Evolutionary conservation across 495 filamentous ascomycete genomes (phyloP).

Genomic region (Penicillium steckii): DNA sequence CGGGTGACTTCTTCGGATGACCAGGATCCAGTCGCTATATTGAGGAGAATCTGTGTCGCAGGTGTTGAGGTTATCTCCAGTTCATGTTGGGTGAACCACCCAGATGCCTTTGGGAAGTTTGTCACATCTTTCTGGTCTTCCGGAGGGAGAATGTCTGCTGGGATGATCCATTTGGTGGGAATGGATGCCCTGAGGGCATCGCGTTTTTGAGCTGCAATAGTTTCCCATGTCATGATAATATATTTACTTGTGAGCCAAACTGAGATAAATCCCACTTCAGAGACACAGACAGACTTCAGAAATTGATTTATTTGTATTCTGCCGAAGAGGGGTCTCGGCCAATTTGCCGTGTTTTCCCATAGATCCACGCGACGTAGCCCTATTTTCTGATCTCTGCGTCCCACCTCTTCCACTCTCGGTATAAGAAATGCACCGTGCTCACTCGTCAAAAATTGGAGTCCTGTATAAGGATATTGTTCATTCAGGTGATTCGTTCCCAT

Average conservation of each 20-base stretch:
- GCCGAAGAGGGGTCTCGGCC: background rate
- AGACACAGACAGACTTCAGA: too few relatives aligned
- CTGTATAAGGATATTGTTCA: too few relatives aligned
- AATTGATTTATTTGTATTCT: background rate
- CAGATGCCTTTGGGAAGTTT: conserved; percentile 7
- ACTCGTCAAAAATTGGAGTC: too few relatives aligned
- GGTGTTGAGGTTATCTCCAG: conserved; percentile 12
- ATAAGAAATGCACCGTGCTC: background rate
- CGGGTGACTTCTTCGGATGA: conserved; percentile 42
- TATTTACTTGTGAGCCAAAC: background rate
- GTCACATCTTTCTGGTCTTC: background rate
- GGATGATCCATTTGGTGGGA: conserved; percentile 11
- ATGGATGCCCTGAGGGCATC: conserved; percentile 12
- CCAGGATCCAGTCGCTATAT: conserved; percentile 11
- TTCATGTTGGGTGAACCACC: conserved; percentile 17
- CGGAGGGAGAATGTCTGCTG: background rate
- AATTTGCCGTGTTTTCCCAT: background rate
- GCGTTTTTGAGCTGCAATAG: conserved; percentile 12
- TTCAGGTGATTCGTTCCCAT: too few relatives aligned
- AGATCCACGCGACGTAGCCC: background rate
- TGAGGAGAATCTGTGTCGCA: conserved; percentile 5
- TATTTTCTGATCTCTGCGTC: background rate
- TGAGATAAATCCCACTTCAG: too few relatives aligned
- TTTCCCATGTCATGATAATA: conserved; percentile 28
- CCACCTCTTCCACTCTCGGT: background rate